Percentiles rank a stretch among this genome's conserved stretches.
phyloP scores from a whole-genome alignment of 108 stramenopile species.

The Halocafeteria seosinensis region DNA sequence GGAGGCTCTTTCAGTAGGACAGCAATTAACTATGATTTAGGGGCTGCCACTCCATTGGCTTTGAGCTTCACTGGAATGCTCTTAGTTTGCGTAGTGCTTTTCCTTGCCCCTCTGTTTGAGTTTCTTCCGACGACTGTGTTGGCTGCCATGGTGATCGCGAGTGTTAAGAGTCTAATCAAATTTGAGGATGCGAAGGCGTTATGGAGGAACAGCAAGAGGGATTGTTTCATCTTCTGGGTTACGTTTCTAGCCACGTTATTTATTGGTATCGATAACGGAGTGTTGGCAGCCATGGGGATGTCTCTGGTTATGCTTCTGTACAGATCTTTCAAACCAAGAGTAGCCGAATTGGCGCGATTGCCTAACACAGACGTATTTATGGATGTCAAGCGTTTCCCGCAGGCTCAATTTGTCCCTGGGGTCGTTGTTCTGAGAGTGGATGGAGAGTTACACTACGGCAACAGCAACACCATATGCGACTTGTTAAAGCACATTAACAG shows the following conservation, averaged over 20 bases:
- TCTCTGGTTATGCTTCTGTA: constrained; percentile 42
- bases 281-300: constrained; percentile 39
- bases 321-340: not conserved
- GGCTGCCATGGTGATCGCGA: constrained; percentile 51
- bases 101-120: constrained; percentile 55
- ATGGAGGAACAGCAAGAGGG: constrained; percentile 40
- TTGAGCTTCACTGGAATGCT: constrained; percentile 45
- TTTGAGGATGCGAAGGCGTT: constrained; percentile 40
- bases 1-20: constrained; percentile 51
- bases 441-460: constrained; percentile 50
- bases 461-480: too few relatives aligned
- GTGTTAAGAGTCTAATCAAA: constrained; percentile 39
- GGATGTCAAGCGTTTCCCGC: constrained; percentile 38
- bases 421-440: constrained; percentile 43
- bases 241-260: constrained; percentile 42
- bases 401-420: constrained; percentile 37
- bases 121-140: constrained; percentile 41
- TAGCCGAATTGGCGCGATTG: constrained; percentile 27
- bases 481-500: too few relatives aligned
- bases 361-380: constrained; percentile 48
- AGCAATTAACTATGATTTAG: constrained; percentile 50
- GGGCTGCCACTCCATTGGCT: constrained; percentile 49
- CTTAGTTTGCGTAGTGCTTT: constrained; percentile 44
- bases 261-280: constrained; percentile 45
- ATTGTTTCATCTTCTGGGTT: constrained; percentile 39